Base-by-base conservation (phyloP, 352 stramenopile species). In the Ophiocytium majus region DNA sequence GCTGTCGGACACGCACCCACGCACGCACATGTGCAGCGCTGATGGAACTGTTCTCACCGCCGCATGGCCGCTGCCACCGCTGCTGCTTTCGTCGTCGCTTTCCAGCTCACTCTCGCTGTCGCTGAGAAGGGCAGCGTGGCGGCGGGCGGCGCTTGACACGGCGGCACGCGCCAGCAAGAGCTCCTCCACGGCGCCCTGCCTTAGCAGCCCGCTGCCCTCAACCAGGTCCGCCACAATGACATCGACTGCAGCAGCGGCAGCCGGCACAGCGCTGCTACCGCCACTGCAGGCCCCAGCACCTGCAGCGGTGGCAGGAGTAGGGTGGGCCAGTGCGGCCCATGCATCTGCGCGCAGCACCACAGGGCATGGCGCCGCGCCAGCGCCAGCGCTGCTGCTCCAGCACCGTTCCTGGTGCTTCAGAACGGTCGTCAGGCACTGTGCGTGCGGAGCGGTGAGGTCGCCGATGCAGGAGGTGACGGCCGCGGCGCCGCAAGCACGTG, bases 161-260 rank as follows among this genome's bases (percentile, higher is more conserved):
- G 14, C 43, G 43, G 5, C 5, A 5, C 43, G 31, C 10, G 75
- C 75, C 5, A 17, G 50, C 75, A 36, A 57, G 9, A 89, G 50
- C 23, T 87, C 85, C 57, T 50, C 85, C 19, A 89, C 63, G 9
- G 64, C 81, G 19, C 85, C 85, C 63, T 89, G 81, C 63, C 82
- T 71, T 23, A 89, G 37, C 32, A 89, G 71, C 14, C 85, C 85
- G 23, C 81, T 87, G 10, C 64, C 79, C 71, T 89, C 85, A 17
- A 89, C 80, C 75, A 89, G 31, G n/a, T 37, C 31, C 37, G 32
- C 49, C 5, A 81, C 36, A 5, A 81, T 43, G 49, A 81, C 75
- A 9, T 81, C 75, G 49, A 81, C 32, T 14, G 43, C 5, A 5
- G 43, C 14, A 5, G 43, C 43, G 5, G 43, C 43, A 5, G 5